Base-by-base conservation (phyloP, 768 basidiomycete species). In the Boletus rubescentipes region DNA sequence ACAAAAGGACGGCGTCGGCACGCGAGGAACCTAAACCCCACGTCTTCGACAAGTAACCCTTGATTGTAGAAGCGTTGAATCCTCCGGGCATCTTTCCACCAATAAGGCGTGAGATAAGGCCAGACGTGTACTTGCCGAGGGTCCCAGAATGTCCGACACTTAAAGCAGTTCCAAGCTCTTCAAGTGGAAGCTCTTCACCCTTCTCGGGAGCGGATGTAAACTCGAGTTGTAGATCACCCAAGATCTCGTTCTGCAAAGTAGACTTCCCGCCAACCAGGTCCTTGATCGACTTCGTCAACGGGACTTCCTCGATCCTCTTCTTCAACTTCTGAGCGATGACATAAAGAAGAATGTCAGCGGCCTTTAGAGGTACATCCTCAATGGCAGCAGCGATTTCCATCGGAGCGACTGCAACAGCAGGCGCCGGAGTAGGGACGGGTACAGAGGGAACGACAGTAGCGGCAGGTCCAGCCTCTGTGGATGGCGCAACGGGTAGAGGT, bases 21-120 rank as follows among this genome's bases (percentile, higher is more conserved):
- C 95, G 93, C 15, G 81, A 80, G 4, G 96, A 76, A 29, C 96
- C 97, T n/a, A 98, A 76, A 44, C 97, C 97, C 94, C 95, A 98
- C 26, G 83, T 83, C 79, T 98, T 98, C 35, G 85, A 82, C 29
- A 99, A 80, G 69, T 99, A 81, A 0, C 82, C 74, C 73, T 97
- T 95, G 71, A 95, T 93, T 11, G 91, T 82, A 8, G 95, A 91
- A 18, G 88, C 78, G 62, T 97, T 97, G 84, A 99, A 99, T 34
- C 96, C 96, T 69, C 97, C 97, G 31, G 97, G 97, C 92, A 99
- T 96, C 76, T 99, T 99, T 43, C 86, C 86, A 53, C 94, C 92
- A 47, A 98, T 80, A 67, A 98, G 80, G 52, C 97, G 91, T 29
- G 94, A 92, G 47, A 98, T 79, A 39, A 99, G 80, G 20, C 93